Evolutionary conservation across 148 eudicot species (phyloP), one percentile per base, ranked within the genome.

Genomic region (Beta vulgaris): DNA sequence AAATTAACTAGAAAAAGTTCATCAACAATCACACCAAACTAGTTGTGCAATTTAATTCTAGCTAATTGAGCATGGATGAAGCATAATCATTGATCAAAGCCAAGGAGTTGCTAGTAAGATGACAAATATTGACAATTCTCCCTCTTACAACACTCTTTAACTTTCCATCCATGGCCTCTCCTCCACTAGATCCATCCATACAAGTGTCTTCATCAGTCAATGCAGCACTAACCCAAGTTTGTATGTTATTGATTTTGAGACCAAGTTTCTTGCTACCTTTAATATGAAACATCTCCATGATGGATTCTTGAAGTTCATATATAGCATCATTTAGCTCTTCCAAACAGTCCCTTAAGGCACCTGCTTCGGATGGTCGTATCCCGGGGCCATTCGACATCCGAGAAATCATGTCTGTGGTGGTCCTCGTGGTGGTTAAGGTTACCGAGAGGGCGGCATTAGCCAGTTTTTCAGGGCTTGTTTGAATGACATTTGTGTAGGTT

Each of bases 221-320:
- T 29, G 86, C 86, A 53, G 86, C 83, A 74, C 90, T 87, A 8
- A 83, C 87, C 90, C 90, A 85, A n/a, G 88, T 85, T 77, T 87
- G 81, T 18, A 87, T 71, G 66, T 87, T 78, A 77, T n/a, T 78
- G 44, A 87, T 76, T 35, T 48, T 57, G 1, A 78, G 23, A 26
- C 40, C 76, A 46, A 61, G 69, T 23, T 73, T 73, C 51, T 46
- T 68, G 37, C 72, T 51, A 15, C 59, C 79, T 37, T 34, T 76
- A 19, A 76, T 68, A 7, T 77, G 59, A 44, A 36, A 49, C 86
- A 83, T 84, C 69, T 84, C 87, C 19, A 31, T 81, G 19, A 85
- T 46, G 2, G 87, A 82, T 28, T 57, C 60, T 43, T 51, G 74
- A 35, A 85, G 79, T 46, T 85, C 74, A 32, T 62, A 66, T 12